Evolutionary conservation across 805 yeast genomes (phyloP).

Genomic region (Yamadazyma nakazawae): DNA sequence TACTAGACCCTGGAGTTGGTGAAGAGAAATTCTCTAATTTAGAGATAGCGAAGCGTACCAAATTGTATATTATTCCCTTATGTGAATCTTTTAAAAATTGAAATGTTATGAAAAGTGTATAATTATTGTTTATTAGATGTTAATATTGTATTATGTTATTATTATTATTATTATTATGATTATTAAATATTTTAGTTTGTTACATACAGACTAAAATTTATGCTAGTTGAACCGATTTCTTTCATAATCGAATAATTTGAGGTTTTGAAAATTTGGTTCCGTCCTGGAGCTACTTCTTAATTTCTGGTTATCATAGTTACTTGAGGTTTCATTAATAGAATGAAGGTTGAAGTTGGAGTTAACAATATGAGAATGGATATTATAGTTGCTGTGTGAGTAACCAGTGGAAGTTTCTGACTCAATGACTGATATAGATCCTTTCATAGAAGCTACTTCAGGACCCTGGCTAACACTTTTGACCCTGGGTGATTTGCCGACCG

Average conservation of each 20-base stretch:
- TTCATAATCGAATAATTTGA: neutral
- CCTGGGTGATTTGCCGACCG: neutral
- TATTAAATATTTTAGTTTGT: neutral
- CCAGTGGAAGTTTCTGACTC: conserved; percentile 10
- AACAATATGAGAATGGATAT: neutral
- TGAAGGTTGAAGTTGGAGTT: conserved; percentile 1
- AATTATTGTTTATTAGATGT: neutral
- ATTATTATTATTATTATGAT: neutral
- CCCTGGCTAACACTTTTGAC: neutral
- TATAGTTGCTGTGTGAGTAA: conserved; percentile 1
- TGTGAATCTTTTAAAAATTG: conserved; percentile 10
- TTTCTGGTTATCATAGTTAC: neutral
- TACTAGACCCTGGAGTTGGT: conserved; percentile 28
- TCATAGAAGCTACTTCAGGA: conserved; percentile 18
- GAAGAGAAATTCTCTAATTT: conserved; percentile 23
- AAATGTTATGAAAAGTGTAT: neutral
- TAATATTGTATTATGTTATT: neutral
- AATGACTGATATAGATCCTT: conserved; percentile 16
- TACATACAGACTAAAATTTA: neutral
- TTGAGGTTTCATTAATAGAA: conserved; percentile 1
- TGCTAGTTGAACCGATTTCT: neutral
- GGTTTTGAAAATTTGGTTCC: neutral
- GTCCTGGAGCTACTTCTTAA: too few relatives aligned
- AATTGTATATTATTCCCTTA: conserved; percentile 35
- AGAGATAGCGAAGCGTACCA: conserved; percentile 29